Evolutionary conservation across 768 basidiomycete genomes (phyloP).

Genomic region (Sistotremastrum suecicum): DNA sequence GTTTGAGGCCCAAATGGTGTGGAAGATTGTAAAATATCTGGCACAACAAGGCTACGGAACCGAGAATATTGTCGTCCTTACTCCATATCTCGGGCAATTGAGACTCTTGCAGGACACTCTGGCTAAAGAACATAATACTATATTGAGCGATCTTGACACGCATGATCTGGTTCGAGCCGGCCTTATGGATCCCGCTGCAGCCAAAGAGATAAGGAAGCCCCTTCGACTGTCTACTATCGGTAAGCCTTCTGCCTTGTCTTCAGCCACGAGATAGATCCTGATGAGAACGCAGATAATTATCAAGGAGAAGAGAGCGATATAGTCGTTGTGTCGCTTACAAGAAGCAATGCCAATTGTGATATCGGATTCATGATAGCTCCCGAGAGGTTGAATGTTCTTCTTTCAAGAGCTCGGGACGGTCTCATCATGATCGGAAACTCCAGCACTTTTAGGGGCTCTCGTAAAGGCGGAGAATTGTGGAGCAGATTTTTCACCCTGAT

Average conservation of each 20-base stretch:
- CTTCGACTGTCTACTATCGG: constrained; percentile 56
- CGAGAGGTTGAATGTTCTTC: constrained; percentile 55
- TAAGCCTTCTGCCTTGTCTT: constrained; percentile 12
- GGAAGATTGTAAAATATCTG: constrained; percentile 52
- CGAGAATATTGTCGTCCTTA: constrained; percentile 46
- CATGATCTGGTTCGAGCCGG: constrained; percentile 46
- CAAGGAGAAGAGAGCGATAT: constrained; percentile 67
- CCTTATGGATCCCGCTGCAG: constrained; percentile 25
- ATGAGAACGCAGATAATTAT: constrained; percentile 41
- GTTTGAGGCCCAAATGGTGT: constrained; percentile 43
- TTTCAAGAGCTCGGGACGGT: constrained; percentile 53
- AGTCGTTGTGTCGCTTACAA: constrained; percentile 43
- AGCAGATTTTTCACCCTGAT: constrained; percentile 31
- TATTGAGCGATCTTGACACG: constrained; percentile 49
- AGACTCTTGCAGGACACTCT: constrained; percentile 33
- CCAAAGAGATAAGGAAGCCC: constrained; percentile 26
- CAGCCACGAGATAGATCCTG: not conserved
- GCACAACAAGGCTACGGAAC: constrained; percentile 55
- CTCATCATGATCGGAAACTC: constrained; percentile 55
- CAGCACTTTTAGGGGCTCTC: constrained; percentile 38
- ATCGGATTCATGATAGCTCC: constrained; percentile 65
- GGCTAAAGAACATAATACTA: constrained; percentile 23
- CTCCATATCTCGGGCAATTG: constrained; percentile 58
- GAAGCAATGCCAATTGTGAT: constrained; percentile 39
- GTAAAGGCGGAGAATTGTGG: constrained; percentile 41